Percentiles rank a stretch among this genome's conserved stretches.
Evolutionary conservation across 2,329 filamentous ascomycete species (phyloP).

Genomic region (Fusarium globosum): DNA sequence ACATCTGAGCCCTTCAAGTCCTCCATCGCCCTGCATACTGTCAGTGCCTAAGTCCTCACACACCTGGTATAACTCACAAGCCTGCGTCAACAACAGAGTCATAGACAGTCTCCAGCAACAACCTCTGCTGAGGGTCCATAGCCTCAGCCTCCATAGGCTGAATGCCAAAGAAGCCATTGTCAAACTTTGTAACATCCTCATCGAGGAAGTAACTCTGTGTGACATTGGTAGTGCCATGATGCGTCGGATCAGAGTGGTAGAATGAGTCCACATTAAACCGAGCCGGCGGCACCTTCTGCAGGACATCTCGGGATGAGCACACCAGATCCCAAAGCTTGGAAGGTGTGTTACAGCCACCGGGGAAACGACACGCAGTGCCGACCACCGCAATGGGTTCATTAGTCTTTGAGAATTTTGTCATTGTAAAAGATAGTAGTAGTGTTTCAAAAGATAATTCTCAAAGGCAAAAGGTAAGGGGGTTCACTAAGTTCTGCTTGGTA

Average conservation of each 20-base stretch:
- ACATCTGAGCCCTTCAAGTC: neutral
- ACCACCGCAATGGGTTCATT: slow-evolving; percentile 11
- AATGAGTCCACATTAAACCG: slow-evolving; percentile 11
- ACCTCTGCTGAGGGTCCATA: slow-evolving; percentile 21
- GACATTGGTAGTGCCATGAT: slow-evolving; percentile 10
- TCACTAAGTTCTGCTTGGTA: neutral
- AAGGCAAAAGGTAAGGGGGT: neutral
- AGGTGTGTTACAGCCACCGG: neutral
- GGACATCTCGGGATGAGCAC: neutral
- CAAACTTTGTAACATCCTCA: slow-evolving; percentile 12
- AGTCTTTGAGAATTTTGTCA: neutral
- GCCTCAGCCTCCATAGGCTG: slow-evolving; percentile 7
- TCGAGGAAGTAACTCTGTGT: slow-evolving; percentile 3
- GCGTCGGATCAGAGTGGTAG: neutral
- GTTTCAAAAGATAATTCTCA: neutral
- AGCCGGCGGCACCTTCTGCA: neutral
- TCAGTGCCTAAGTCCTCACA: neutral
- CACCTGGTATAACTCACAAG: neutral
- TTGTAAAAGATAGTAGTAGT: neutral
- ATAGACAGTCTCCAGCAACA: slow-evolving; percentile 20
- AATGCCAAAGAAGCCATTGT: slow-evolving; percentile 19
- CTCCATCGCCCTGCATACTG: neutral
- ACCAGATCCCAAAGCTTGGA: slow-evolving; percentile 21
- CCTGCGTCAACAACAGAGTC: slow-evolving; percentile 12
- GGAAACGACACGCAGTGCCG: slow-evolving; percentile 8